Evolutionary conservation across 805 yeast species (phyloP).

Genomic region (Ogataea paradorogensis): DNA sequence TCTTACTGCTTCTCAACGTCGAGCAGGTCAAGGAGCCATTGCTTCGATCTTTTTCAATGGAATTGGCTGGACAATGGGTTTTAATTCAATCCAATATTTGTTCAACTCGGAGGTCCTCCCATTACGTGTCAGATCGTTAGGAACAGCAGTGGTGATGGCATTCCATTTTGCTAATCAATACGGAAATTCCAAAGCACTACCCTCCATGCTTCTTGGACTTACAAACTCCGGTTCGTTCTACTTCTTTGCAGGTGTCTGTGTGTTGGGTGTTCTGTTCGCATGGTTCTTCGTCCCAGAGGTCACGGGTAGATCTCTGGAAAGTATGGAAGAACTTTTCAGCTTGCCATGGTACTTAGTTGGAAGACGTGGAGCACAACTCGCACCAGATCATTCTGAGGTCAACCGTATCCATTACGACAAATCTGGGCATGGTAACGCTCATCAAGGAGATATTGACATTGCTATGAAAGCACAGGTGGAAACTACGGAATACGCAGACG

Average conservation of each 20-base stretch:
- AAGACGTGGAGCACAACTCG: constrained; percentile 48
- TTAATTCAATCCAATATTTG: constrained; percentile 54
- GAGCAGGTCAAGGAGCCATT: constrained; percentile 47
- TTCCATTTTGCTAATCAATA: constrained; percentile 57
- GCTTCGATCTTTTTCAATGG: constrained; percentile 51
- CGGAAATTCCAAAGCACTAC: constrained; percentile 55
- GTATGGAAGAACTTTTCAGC: constrained; percentile 49
- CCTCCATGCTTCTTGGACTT: constrained; percentile 47
- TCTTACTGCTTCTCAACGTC: constrained; percentile 32
- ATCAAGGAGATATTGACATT: constrained; percentile 14
- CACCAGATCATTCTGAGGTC: constrained; percentile 41
- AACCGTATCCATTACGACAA: constrained; percentile 16
- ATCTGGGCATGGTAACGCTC: constrained; percentile 14
- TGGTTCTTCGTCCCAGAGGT: constrained; percentile 53
- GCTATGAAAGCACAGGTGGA: constrained; percentile 13
- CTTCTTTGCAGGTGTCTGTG: constrained; percentile 45
- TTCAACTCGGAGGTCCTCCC: constrained; percentile 57
- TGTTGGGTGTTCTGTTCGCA: constrained; percentile 42
- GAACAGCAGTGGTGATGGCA: constrained; percentile 50
- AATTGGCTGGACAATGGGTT: constrained; percentile 58
- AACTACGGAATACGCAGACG: constrained; percentile 14
- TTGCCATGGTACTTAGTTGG: constrained; percentile 60
- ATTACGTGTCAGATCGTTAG: constrained; percentile 46
- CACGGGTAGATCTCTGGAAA: constrained; percentile 48
- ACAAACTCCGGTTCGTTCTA: constrained; percentile 49